Percentiles rank a stretch among this genome's conserved stretches.
Conservation (phyloP, 139 green algal genomes). For the Ettlia oleoabundans region DNA sequence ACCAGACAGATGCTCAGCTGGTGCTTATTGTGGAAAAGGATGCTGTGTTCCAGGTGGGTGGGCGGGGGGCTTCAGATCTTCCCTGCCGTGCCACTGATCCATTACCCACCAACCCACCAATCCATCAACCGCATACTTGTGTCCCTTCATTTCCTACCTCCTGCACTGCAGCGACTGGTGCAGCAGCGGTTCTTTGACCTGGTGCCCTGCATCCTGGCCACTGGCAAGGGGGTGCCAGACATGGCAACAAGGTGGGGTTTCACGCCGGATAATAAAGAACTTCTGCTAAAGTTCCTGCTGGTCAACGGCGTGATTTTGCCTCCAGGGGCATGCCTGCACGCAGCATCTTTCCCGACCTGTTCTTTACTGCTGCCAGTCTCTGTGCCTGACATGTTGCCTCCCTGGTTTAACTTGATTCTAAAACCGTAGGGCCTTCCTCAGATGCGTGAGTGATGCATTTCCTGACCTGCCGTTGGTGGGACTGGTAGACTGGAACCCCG, state of each 20-base stretch:
- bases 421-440: conserved; percentile 54
- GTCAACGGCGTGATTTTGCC: too few species aligned
- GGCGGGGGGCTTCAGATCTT: background rate
- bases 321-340: too few species aligned
- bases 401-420: background rate
- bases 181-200: conserved; percentile 60
- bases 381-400: background rate
- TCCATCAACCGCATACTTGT: too few species aligned
- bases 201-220: conserved; percentile 73
- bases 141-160: background rate
- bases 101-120: too few species aligned
- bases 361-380: background rate
- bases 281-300: too few species aligned
- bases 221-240: conserved; percentile 85
- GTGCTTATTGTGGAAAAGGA: conserved; percentile 89
- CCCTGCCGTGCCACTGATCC: too few species aligned
- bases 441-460: conserved; percentile 47
- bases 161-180: conserved; percentile 59
- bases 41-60: conserved; percentile 72
- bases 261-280: too few species aligned
- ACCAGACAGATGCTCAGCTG: conserved; percentile 47
- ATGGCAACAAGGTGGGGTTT: conserved; percentile 66
- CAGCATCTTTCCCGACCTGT: too few species aligned
- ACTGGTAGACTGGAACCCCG: conserved; percentile 93
- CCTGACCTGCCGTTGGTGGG: conserved; percentile 47